Evolutionary conservation across 148 eudicot species (phyloP).

Genomic region (Spergularia marina): DNA sequence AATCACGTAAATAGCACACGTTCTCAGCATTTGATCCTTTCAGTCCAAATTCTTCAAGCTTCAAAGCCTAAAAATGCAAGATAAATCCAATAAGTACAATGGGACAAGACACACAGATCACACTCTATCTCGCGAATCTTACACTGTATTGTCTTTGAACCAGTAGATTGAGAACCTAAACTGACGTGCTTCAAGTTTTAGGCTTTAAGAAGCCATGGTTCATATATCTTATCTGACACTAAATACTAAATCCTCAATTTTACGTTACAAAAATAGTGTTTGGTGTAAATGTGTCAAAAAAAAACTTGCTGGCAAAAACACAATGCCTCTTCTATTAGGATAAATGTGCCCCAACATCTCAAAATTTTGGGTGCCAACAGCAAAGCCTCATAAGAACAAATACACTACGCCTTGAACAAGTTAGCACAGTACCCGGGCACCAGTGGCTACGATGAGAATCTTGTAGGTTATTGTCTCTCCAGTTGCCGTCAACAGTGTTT

Average conservation of each 20-base stretch:
- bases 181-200: neutral
- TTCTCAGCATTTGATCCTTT: constrained; percentile 82
- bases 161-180: neutral
- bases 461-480: constrained; percentile 99
- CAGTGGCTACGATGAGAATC: constrained; percentile 89
- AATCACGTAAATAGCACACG: constrained; percentile 89
- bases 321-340: neutral
- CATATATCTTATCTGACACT: neutral
- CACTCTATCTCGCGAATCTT: neutral
- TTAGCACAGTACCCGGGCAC: constrained; percentile 88
- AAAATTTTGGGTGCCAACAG: neutral
- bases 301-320: too few relatives aligned
- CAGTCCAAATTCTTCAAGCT: constrained; percentile 98
- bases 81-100: constrained; percentile 20
- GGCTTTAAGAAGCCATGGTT: neutral
- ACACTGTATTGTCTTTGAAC: neutral
- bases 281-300: neutral
- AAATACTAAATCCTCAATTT: neutral
- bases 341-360: neutral
- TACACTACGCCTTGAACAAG: constrained; percentile 21
- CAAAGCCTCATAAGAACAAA: constrained; percentile 12
- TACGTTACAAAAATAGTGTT: neutral
- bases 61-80: constrained; percentile 65
- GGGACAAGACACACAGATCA: neutral
- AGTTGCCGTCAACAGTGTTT: constrained; percentile 75